Evolutionary conservation across 208 protist species (phyloP), one percentile per base, ranked within the genome.

Genomic region (Crithidia mellificae): DNA sequence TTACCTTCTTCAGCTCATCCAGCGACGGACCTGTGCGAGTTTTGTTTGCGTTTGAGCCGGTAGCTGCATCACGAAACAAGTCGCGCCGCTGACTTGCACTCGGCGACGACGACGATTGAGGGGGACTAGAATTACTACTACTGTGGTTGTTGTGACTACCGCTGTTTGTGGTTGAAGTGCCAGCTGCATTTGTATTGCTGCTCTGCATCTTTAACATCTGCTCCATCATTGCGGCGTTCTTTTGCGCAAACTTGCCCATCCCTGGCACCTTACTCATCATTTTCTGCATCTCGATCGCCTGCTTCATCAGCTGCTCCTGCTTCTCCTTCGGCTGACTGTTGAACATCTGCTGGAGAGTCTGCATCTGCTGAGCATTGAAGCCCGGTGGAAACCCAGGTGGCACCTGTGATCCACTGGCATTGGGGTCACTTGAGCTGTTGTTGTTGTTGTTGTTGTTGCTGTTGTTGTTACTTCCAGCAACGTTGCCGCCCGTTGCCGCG

Each of bases 221-320:
- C 76, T 94, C 84, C 78, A 96, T 80, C 59, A 92, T 67, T 27
- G 73, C 65, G 2, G 81, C 65, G 53, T 92, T 91, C 59, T 82
- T 87, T 53, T 94, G 77, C 9, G 86, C 62, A 7, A 93, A 43
- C 66, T 87, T 93, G 6, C 80, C 79, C 46, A 96, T 68, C 0
- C 88, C 86, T 0, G 88, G 88, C 6, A 94, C 77, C 63, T 91
- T 93, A 27, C 80, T 71, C 74, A 94, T 81, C 61, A 75, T 83
- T 64, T 92, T 90, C 59, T 94, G 91, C 55, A 96, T 81, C 47
- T 92, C 81, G 44, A 92, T 49, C 5, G 88, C 88, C 68, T 94
- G 84, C 57, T 88, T 77, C 81, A 96, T 83, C 73, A 96, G 74
- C 72, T 96, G 77, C 72, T 78, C 61, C 47, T 94, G 91, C 75